phyloP scores from a whole-genome alignment of 495 filamentous ascomycete species.

The Podospora pseudocomata region DNA sequence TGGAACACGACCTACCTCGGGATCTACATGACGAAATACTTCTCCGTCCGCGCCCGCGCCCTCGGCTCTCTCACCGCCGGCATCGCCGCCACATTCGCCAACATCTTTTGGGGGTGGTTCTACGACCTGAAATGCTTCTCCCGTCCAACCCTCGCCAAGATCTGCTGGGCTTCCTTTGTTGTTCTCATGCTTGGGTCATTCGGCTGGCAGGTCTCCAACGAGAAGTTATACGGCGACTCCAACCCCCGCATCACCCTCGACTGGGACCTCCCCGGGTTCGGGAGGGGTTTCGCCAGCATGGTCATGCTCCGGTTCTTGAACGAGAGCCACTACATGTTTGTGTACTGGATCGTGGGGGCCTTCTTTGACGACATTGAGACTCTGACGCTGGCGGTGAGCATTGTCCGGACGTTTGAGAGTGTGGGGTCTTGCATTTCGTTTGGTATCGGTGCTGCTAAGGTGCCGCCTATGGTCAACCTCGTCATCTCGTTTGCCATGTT shows the following conservation, averaged over 20 bases:
- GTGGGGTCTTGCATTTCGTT: slow-evolving; percentile 49
- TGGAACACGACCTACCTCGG: slow-evolving; percentile 55
- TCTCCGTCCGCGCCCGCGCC: slow-evolving; percentile 53
- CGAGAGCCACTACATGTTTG: slow-evolving; percentile 45
- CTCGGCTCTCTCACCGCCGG: slow-evolving; percentile 49
- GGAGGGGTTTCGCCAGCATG: slow-evolving; percentile 39
- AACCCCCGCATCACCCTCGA: slow-evolving; percentile 34
- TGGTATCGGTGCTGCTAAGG: slow-evolving; percentile 44
- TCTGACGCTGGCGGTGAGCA: slow-evolving; percentile 45
- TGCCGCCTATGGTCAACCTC: slow-evolving; percentile 43
- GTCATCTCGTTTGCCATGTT: slow-evolving; percentile 44
- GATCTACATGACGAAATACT: slow-evolving; percentile 60
- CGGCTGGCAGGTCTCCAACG: slow-evolving; percentile 40
- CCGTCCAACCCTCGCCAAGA: slow-evolving; percentile 33
- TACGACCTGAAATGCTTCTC: slow-evolving; percentile 40
- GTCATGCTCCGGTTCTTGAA: slow-evolving; percentile 41
- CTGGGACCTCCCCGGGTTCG: slow-evolving; percentile 40
- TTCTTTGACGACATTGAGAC: slow-evolving; percentile 50
- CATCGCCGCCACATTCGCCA: slow-evolving; percentile 46
- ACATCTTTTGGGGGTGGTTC: slow-evolving; percentile 47
- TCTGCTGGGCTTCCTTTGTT: slow-evolving; percentile 35
- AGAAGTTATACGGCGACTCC: slow-evolving; percentile 35
- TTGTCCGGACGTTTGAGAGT: slow-evolving; percentile 49
- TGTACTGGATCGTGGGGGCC: slow-evolving; percentile 49
- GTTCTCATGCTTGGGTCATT: slow-evolving; percentile 35